Conservation (phyloP, 2,329 filamentous ascomycete genomes). For the Seiridium cupressi region DNA sequence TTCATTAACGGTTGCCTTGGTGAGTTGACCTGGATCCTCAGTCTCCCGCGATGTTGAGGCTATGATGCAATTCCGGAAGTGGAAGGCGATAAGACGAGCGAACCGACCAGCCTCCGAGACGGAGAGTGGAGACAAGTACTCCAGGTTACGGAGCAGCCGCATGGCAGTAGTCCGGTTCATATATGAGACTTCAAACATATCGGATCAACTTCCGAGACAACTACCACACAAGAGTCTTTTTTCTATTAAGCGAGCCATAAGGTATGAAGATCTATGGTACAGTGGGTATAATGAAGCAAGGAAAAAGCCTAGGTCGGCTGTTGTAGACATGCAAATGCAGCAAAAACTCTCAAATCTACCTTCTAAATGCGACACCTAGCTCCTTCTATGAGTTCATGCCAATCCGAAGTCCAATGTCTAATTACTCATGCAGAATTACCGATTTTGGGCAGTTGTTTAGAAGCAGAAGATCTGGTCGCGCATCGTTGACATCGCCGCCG, state of each 20-base stretch:
- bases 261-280: neutral
- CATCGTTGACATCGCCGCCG: slow-evolving; percentile 49
- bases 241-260: neutral
- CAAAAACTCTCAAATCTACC: neutral
- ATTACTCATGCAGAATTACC: too few species aligned
- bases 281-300: neutral
- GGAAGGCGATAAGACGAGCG: neutral
- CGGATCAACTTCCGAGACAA: too few species aligned
- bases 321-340: neutral
- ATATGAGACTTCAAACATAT: too few species aligned
- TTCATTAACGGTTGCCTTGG: neutral
- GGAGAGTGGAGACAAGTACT: neutral
- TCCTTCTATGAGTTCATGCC: neutral
- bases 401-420: neutral
- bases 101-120: neutral
- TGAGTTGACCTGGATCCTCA: neutral
- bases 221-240: neutral
- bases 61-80: neutral
- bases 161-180: neutral
- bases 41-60: neutral
- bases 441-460: slow-evolving; percentile 4
- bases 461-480: slow-evolving; percentile 50
- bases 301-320: neutral
- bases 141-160: neutral
- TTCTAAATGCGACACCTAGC: neutral